A percentile compares a stretch with the other conserved stretches of the same genome.
phyloP scores from a whole-genome alignment of 805 yeast species.

The Scheffersomyces coipomensis region DNA sequence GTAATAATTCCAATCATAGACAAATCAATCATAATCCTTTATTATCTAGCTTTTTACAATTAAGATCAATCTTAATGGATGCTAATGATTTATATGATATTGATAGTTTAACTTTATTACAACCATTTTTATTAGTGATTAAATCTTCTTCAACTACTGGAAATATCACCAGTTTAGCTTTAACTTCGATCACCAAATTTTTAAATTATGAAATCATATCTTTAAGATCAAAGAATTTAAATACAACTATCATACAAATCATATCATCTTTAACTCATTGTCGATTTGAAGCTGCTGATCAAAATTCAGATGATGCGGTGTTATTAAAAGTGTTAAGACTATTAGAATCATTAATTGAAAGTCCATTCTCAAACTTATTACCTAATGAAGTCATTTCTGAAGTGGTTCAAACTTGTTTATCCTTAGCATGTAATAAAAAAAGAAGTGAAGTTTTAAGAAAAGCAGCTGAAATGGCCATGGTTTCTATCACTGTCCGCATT shows the following conservation, averaged over 20 bases:
- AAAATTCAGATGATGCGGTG: slow-evolving; percentile 87
- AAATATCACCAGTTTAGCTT: slow-evolving; percentile 75
- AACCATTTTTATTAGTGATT: slow-evolving; percentile 83
- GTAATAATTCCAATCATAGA: slow-evolving; percentile 1
- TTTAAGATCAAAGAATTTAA: slow-evolving; percentile 51
- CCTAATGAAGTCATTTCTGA: slow-evolving; percentile 84
- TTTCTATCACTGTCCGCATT: slow-evolving; percentile 64
- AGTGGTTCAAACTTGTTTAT: slow-evolving; percentile 85
- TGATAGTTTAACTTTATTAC: slow-evolving; percentile 71
- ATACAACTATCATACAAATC: slow-evolving; percentile 60
- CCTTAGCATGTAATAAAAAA: slow-evolving; percentile 88
- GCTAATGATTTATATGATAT: slow-evolving; percentile 50
- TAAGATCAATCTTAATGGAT: slow-evolving; percentile 68
- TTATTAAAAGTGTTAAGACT: slow-evolving; percentile 77
- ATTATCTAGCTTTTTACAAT: slow-evolving; percentile 73
- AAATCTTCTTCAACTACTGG: slow-evolving; percentile 87
- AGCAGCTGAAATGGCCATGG: slow-evolving; percentile 83
- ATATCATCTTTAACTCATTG: slow-evolving; percentile 84
- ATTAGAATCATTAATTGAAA: slow-evolving; percentile 61
- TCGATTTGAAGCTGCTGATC: slow-evolving; percentile 93
- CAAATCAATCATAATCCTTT: slow-evolving; percentile 49
- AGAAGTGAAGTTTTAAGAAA: slow-evolving; percentile 86
- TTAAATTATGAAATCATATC: slow-evolving; percentile 68
- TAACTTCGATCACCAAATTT: slow-evolving; percentile 72
- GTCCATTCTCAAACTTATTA: slow-evolving; percentile 63